A percentile compares a stretch with the other conserved stretches of the same genome.
These are phyloP conservation scores for Torulaspora indica DNA, from an alignment of 805 yeast genomes.

Conservation along the genomic window DNA sequence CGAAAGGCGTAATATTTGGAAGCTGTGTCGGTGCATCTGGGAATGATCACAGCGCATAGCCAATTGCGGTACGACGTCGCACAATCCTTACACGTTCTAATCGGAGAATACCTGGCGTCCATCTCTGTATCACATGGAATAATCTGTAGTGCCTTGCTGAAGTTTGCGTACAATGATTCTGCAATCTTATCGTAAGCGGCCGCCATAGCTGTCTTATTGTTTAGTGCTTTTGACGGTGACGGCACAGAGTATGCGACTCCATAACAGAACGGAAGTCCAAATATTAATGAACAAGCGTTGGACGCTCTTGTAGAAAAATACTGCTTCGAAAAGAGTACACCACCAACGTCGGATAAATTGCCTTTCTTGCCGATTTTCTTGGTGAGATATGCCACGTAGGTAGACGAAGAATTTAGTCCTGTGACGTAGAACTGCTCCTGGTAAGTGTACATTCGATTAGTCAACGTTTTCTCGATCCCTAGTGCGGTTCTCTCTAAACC, in stretches of 20 bases:
- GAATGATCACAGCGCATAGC: slow-evolving; percentile 86
- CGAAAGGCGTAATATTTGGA: slow-evolving; percentile 45
- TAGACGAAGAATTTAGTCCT: slow-evolving; percentile 56
- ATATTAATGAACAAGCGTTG: slow-evolving; percentile 66
- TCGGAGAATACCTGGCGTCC: slow-evolving; percentile 68
- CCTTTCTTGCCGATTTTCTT: slow-evolving; percentile 39
- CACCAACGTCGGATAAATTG: slow-evolving; percentile 44
- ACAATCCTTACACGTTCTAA: slow-evolving; percentile 71
- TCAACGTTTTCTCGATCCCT: slow-evolving; percentile 33
- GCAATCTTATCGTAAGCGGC: slow-evolving; percentile 64
- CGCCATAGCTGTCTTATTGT: slow-evolving; percentile 38
- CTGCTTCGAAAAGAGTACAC: slow-evolving; percentile 55
- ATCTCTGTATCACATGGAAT: slow-evolving; percentile 65
- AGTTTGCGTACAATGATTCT: slow-evolving; percentile 50
- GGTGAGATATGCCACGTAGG: slow-evolving; percentile 61
- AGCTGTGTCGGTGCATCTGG: slow-evolving; percentile 65
- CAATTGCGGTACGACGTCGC: slow-evolving; percentile 67
- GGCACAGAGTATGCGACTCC: slow-evolving; percentile 90
- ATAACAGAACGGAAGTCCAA: slow-evolving; percentile 68
- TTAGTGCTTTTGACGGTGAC: slow-evolving; percentile 37
- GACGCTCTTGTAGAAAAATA: slow-evolving; percentile 51
- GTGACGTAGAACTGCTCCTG: slow-evolving; percentile 59
- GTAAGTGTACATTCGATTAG: slow-evolving; percentile 44
- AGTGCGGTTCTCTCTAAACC: slow-evolving; percentile 17
- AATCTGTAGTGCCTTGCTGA: slow-evolving; percentile 70